phyloP scores from a whole-genome alignment of 169 alveolate genomes.

The Besnoitia besnoiti region DNA sequence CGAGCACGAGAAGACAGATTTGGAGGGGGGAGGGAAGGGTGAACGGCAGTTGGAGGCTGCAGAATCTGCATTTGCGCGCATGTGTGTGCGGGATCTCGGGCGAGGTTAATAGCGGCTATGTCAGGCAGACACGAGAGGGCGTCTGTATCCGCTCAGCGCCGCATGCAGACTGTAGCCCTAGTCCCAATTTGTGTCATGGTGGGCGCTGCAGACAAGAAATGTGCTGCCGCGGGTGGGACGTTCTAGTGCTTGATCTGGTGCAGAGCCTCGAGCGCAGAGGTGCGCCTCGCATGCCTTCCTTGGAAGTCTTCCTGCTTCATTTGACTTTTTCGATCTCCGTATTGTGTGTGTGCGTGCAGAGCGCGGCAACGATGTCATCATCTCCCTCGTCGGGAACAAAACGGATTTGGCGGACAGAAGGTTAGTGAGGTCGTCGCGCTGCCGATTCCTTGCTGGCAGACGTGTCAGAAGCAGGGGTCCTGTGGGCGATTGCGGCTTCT shows the following conservation, averaged over 20 bases:
- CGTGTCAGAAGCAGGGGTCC: too few relatives aligned
- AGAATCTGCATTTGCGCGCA: too few relatives aligned
- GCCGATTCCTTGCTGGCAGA: too few relatives aligned
- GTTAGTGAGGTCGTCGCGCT: too few relatives aligned
- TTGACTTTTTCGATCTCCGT: neutral
- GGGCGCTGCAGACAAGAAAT: neutral
- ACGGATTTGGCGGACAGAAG: conserved; percentile 95
- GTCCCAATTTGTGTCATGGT: neutral
- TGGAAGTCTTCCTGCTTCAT: neutral
- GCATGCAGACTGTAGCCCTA: neutral
- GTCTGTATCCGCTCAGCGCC: neutral
- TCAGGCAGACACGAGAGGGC: too few relatives aligned
- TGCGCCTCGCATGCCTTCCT: neutral
- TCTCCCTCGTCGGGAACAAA: conserved; percentile 97
- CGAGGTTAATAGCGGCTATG: too few relatives aligned
- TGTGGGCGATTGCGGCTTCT: too few relatives aligned
- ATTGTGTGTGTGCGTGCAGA: conserved; percentile 74
- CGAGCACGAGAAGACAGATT: too few relatives aligned
- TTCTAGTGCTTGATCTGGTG: neutral
- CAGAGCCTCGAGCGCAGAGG: neutral
- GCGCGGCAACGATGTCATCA: conserved; percentile 95
- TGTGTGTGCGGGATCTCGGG: too few relatives aligned
- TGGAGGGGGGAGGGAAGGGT: too few relatives aligned
- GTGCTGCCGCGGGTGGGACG: neutral
- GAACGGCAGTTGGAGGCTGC: too few relatives aligned